Evolutionary conservation across 192 early-diverging fungal genomes (phyloP).

Genomic region (Umbelopsis vinacea): DNA sequence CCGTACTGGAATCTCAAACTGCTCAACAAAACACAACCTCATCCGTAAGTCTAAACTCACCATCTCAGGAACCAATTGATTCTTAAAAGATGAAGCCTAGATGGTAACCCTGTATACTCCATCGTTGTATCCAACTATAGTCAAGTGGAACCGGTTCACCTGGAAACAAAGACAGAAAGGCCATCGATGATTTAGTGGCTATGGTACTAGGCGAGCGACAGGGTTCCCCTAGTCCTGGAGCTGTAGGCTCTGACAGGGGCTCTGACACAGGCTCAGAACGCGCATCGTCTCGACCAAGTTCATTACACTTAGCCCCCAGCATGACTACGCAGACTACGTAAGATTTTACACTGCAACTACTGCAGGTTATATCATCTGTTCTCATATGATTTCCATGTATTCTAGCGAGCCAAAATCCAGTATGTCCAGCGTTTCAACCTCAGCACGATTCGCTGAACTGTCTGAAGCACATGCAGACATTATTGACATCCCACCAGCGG

Average conservation of each 20-base stretch:
- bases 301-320: not conserved
- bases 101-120: not conserved
- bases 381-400: not conserved
- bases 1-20: slow-evolving; percentile 47
- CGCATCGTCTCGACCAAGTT: slow-evolving; percentile 49
- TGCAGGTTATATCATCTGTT: too few species aligned
- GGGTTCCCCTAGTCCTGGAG: slow-evolving; percentile 40
- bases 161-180: slow-evolving; percentile 53
- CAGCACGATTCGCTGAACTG: slow-evolving; percentile 62
- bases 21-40: slow-evolving; percentile 24
- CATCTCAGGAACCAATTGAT: slow-evolving; percentile 10
- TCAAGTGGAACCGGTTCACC: not conserved
- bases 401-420: slow-evolving; percentile 8
- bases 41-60: slow-evolving; percentile 26
- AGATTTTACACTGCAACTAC: not conserved
- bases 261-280: slow-evolving; percentile 49
- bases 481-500: slow-evolving; percentile 87
- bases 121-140: not conserved
- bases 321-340: not conserved
- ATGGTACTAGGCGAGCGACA: slow-evolving; percentile 78
- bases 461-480: slow-evolving; percentile 74
- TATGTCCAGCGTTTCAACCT: not conserved
- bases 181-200: slow-evolving; percentile 87
- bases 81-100: not conserved
- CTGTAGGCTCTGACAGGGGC: slow-evolving; percentile 48